Evolutionary conservation across 2,329 filamentous ascomycete species (phyloP), one percentile per base, ranked within the genome.

Genomic region (Orbilia ellipsospora): DNA sequence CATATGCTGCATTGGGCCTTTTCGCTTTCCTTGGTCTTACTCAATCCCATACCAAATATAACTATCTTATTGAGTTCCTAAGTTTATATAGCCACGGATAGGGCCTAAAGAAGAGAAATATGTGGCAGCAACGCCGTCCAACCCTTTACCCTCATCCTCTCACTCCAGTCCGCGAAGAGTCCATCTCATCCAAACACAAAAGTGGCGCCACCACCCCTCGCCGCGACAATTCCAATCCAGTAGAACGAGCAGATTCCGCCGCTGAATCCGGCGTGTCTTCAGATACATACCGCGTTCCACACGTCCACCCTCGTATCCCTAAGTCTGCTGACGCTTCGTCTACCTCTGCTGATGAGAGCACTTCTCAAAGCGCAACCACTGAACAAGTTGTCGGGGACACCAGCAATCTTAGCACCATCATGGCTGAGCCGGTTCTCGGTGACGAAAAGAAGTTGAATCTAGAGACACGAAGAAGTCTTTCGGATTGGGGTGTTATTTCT

Each of bases 141-240:
- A 18, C 40, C 10, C 31, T 7, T 36, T 36, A 36, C 10, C 5
- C 31, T 6, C 20, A 60, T 3, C 42, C 52, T 16, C 54, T 75
- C 12, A 65, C 64, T 5, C 72, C 72, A 15, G 72, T 75, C 59
- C 64, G 64, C 8, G 72, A 75, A 40, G 72, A 75, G 31, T 75
- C 72, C 3, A 63, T 64, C 31, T 75, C 72, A 1, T 59, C 57
- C 4, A 12, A 20, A 18, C 56, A 69, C 12, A 26, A 12, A 45
- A 23, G 31, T 6, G 31, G 31, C 8, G 31, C 31, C 12, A 7
- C 16, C 16, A 64, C 63, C 6, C 51, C 63, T 15, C 23, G 26
- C 7, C 57, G 23, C 16, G 20, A 44, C 1, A 54, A 45, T 20
- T 59, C 57, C 44, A 52, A 51, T 18, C 62, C 56, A 15, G 57